Evolutionary conservation across 306 rosid species (phyloP).

Genomic region (Quercus engelmannii): DNA sequence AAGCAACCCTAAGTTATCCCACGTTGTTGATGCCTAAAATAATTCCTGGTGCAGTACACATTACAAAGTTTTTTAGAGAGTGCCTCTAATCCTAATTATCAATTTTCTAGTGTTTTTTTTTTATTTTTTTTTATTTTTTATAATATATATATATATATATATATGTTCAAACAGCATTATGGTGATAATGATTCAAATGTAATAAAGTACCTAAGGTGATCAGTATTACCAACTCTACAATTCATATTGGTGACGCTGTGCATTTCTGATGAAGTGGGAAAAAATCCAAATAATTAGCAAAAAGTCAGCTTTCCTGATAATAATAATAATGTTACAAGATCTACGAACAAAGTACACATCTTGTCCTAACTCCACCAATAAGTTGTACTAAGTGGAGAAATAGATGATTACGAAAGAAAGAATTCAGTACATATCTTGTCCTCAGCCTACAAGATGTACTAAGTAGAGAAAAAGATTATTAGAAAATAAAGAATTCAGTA

Average conservation of each 20-base stretch:
- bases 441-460: too few relatives aligned
- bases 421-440: too few relatives aligned
- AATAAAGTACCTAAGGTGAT: background rate
- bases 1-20: conserved; percentile 15
- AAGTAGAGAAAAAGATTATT: too few relatives aligned
- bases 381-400: background rate
- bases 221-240: background rate
- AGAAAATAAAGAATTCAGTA: too few relatives aligned
- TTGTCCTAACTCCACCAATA: background rate
- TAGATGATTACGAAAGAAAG: background rate
- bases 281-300: background rate
- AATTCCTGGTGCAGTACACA: conserved; percentile 28
- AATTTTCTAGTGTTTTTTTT: conserved; percentile 7
- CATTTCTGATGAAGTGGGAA: background rate
- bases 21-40: conserved; percentile 31
- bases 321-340: background rate
- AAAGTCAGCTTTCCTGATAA: background rate
- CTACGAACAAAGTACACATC: background rate
- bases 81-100: conserved; percentile 1
- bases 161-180: conserved; percentile 1
- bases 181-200: background rate
- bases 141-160: background rate
- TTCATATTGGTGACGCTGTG: background rate
- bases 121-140: too few relatives aligned
- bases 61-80: conserved; percentile 2